phyloP scores from a whole-genome alignment of 306 rosid genomes.

The Vigna mungo region DNA sequence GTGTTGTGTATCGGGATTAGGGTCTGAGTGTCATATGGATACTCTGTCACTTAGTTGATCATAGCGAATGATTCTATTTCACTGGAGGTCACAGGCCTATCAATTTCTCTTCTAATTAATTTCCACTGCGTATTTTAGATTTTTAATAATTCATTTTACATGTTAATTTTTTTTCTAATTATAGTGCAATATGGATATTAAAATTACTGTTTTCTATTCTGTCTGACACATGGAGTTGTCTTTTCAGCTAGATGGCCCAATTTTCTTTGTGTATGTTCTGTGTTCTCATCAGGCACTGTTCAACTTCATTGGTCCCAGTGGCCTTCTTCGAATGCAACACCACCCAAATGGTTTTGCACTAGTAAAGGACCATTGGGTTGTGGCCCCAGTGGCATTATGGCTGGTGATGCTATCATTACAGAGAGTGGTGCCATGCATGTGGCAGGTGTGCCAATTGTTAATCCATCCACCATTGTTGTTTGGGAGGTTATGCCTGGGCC shows the following conservation, averaged over 20 bases:
- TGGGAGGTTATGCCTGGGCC: conserved; percentile 99
- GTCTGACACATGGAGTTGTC: conserved; percentile 51
- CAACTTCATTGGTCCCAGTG: conserved; percentile 98
- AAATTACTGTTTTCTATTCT: conserved; percentile 19
- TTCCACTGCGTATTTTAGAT: conserved; percentile 22
- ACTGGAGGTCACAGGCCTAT: background rate
- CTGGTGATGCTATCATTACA: conserved; percentile 96
- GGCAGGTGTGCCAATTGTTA: conserved; percentile 93
- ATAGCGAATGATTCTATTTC: background rate
- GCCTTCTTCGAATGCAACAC: conserved; percentile 79
- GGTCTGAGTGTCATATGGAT: background rate
- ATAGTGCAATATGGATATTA: conserved; percentile 15
- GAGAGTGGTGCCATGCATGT: conserved; percentile 96
- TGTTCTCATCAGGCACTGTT: conserved; percentile 92
- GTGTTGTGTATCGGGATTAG: conserved; percentile 11
- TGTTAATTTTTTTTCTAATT: conserved; percentile 1
- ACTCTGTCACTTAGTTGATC: conserved; percentile 13
- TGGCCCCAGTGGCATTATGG: conserved; percentile 97
- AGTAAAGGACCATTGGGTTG: conserved; percentile 94
- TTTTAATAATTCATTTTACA: background rate
- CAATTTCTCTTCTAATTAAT: background rate
- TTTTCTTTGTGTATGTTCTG: conserved; percentile 90
- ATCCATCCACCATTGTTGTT: conserved; percentile 94
- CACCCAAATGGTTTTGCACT: conserved; percentile 87
- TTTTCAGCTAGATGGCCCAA: conserved; percentile 98